These are phyloP conservation scores for Serendipita sp. DNA, from an alignment of 768 basidiomycete species.

Conservation along the genomic window DNA sequence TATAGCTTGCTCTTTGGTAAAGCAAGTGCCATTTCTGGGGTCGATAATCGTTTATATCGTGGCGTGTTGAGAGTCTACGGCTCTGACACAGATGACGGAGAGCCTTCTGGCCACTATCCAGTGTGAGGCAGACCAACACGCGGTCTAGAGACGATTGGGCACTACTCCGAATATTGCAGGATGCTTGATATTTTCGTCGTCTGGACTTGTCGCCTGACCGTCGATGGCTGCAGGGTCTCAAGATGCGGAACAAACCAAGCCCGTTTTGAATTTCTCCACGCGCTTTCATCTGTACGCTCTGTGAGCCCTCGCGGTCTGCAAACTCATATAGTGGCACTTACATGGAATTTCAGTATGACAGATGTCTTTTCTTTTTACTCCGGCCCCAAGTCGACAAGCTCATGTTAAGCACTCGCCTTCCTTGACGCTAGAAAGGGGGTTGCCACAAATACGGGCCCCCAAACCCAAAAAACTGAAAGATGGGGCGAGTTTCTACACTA, in stretches of 20 bases:
- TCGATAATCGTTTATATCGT: background rate
- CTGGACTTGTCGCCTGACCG: background rate
- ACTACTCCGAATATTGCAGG: too few species aligned
- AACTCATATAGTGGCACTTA: background rate
- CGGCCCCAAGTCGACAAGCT: background rate
- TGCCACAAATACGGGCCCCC: background rate
- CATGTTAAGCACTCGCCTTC: constrained; percentile 4
- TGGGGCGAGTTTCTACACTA: background rate
- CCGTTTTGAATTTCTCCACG: too few species aligned
- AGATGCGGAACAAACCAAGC: constrained; percentile 2
- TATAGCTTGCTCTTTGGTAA: constrained; percentile 27
- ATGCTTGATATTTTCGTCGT: too few species aligned
- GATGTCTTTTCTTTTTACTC: constrained; percentile 3
- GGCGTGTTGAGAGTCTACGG: background rate
- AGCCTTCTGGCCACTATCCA: background rate
- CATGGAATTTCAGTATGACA: background rate
- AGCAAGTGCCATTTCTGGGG: background rate
- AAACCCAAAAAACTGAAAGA: background rate
- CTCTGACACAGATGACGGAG: background rate
- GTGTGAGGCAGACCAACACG: background rate
- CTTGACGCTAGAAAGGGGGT: background rate
- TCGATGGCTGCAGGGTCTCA: background rate
- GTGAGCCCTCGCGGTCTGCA: background rate
- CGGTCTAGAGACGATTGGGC: background rate
- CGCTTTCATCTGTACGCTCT: background rate